These are phyloP conservation scores for Cladosporium sp. DNA, from an alignment of 2,329 filamentous ascomycete species.

Conservation along the genomic window DNA sequence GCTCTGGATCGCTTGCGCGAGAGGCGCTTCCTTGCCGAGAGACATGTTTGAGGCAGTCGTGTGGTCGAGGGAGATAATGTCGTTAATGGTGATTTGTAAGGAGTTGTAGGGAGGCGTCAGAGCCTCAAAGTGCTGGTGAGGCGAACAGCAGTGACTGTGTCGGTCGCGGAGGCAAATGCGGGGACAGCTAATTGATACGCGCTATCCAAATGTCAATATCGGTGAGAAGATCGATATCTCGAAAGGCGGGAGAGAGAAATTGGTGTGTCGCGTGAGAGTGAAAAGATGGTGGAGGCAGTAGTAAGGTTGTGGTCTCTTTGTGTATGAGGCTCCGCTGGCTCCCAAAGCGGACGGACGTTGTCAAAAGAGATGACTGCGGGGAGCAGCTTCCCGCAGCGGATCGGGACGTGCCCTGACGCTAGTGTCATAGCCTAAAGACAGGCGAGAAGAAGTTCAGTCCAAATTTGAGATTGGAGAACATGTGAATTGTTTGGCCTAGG, in stretches of 20 bases:
- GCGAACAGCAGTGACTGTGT: slow-evolving; percentile 7
- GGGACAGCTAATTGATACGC: not conserved
- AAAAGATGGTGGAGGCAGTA: too few relatives aligned
- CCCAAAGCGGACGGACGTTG: too few relatives aligned
- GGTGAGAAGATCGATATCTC: too few relatives aligned
- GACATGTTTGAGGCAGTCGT: slow-evolving; percentile 54
- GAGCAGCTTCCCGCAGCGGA: too few relatives aligned
- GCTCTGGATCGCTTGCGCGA: slow-evolving; percentile 77
- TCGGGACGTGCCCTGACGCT: too few relatives aligned
- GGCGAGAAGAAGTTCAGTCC: not conserved
- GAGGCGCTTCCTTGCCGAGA: slow-evolving; percentile 68
- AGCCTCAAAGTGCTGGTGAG: slow-evolving; percentile 5
- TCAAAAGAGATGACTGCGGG: too few relatives aligned
- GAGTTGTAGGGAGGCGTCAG: not conserved
- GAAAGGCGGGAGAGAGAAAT: not conserved
- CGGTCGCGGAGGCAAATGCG: not conserved
- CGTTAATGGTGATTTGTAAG: not conserved
- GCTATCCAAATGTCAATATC: not conserved
- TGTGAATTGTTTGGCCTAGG: not conserved
- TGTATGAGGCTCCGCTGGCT: not conserved
- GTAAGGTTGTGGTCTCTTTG: not conserved
- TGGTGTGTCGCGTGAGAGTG: not conserved
- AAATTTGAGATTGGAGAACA: not conserved
- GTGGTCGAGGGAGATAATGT: not conserved
- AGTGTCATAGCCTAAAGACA: too few relatives aligned